Base-by-base conservation (phyloP, 1,284 basidiomycete genomes). In the Ustilago vetiveriae region DNA sequence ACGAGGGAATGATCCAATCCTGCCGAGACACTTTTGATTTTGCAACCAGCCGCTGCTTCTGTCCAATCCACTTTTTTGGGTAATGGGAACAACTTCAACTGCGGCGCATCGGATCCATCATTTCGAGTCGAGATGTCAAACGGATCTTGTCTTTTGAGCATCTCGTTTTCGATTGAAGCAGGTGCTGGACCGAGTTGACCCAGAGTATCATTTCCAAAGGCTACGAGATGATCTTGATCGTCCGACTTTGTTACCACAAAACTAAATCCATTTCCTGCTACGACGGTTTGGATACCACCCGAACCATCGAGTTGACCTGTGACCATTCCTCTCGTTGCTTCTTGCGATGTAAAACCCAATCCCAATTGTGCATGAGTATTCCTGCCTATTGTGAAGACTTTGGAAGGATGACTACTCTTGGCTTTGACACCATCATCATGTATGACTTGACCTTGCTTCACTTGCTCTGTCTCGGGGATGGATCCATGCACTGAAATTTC, bases 301-400 rank as follows among this genome's bases (percentile, higher is more conserved):
- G n/a, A 24, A 9, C 60, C 67, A 2, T 21, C 4, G 0, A 70
- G 23, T 4, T 35, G 2, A 8, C 59, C 64, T 0, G 59, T 56
- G 7, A 64, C 46, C 64, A 72, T 68, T 0, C 69, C 69, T 1
- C 69, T 24, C 3, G 69, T 72, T 1, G 64, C 64, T 29, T 72
- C 69, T n/a, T 72, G 63, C 13, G 30, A 39, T 0, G 47, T 23
- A 14, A 68, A 72, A 1, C 69, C 69, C 1, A 72, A 32, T 13
- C 69, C 69, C 2, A 72, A 38, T 36, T 72, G 64, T 3, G 58
- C 69, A 30, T 59, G 50, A 0, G 69, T 68, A 23, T 72, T 72
- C 6, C 59, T 14, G 0, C 69, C 69, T 9, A 72, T 5, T 4
- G 51, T 36, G 22, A 68, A 64, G 0, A 68, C 54, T 24, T 72